A percentile compares a stretch with the other conserved stretches of the same genome.
Evolutionary conservation across 2,329 filamentous ascomycete species (phyloP).

Genomic region (Truncatella angustata): DNA sequence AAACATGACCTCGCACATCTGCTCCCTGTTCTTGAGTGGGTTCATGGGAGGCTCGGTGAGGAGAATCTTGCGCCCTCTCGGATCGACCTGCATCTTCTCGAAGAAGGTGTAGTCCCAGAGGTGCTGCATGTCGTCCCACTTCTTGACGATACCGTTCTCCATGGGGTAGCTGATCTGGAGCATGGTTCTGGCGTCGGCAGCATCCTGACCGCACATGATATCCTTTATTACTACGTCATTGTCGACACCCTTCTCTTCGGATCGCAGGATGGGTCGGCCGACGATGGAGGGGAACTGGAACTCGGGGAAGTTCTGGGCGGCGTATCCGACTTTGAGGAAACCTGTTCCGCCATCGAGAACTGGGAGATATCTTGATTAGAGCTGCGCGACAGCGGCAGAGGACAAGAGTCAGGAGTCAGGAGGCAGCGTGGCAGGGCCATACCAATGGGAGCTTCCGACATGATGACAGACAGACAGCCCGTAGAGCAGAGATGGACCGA

Average conservation of each 20-base stretch:
- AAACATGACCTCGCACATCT: slow-evolving; percentile 99
- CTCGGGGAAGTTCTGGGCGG: slow-evolving; percentile 98
- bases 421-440: slow-evolving; percentile 9
- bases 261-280: slow-evolving; percentile 93
- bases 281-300: slow-evolving; percentile 98
- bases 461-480: slow-evolving; percentile 5
- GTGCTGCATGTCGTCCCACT: slow-evolving; percentile 99
- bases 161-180: slow-evolving; percentile 98
- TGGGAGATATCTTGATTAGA: slow-evolving; percentile 35
- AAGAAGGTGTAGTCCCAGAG: slow-evolving; percentile 99
- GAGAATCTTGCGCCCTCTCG: slow-evolving; percentile 91
- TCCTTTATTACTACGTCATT: slow-evolving; percentile 82
- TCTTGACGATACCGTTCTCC: slow-evolving; percentile 99
- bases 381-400: slow-evolving; percentile 14
- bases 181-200: slow-evolving; percentile 92
- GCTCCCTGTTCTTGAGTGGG: slow-evolving; percentile 91
- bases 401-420: too few relatives aligned
- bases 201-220: slow-evolving; percentile 99
- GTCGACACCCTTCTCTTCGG: slow-evolving; percentile 73
- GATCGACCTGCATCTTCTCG: slow-evolving; percentile 94
- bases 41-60: slow-evolving; percentile 98
- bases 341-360: slow-evolving; percentile 99
- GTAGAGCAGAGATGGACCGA: background rate
- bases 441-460: slow-evolving; percentile 8
- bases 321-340: slow-evolving; percentile 99